Percentiles rank a stretch among this genome's conserved stretches.
Evolutionary conservation across 2,329 filamentous ascomycete species (phyloP).

Genomic region (Emergomyces orientalis): DNA sequence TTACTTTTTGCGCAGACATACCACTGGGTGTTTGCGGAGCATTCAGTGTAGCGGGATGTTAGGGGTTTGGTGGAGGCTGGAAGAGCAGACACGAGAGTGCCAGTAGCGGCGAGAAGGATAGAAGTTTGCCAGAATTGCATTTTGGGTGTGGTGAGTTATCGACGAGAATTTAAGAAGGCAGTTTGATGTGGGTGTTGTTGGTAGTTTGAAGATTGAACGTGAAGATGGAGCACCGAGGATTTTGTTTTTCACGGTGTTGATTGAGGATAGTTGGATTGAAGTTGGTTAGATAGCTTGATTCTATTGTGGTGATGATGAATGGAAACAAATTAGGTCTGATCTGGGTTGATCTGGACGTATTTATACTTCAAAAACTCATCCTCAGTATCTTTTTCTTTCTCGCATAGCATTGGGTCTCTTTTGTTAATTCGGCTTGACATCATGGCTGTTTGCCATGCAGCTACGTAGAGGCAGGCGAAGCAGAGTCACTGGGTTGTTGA

Average conservation of each 20-base stretch:
- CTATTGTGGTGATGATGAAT: neutral
- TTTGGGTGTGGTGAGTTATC: neutral
- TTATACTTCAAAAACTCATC: neutral
- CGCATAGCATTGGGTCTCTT: neutral
- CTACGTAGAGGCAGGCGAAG: neutral
- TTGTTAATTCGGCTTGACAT: neutral
- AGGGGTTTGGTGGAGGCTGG: neutral
- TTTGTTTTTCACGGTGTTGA: neutral
- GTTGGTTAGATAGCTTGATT: neutral
- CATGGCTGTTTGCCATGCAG: neutral
- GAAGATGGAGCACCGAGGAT: neutral
- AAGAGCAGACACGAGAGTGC: neutral
- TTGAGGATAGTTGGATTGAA: neutral
- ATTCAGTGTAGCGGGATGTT: neutral
- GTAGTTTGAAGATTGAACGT: neutral
- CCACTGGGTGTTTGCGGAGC: neutral
- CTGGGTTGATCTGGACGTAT: neutral
- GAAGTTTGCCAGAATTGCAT: neutral
- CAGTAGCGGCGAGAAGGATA: neutral
- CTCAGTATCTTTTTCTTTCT: neutral
- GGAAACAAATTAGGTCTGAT: neutral
- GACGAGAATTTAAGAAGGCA: neutral
- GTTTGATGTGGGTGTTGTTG: neutral
- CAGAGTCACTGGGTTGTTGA: neutral
- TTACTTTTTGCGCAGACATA: neutral